Conservation (phyloP, 306 rosid genomes). For the Prunus armeniaca region DNA sequence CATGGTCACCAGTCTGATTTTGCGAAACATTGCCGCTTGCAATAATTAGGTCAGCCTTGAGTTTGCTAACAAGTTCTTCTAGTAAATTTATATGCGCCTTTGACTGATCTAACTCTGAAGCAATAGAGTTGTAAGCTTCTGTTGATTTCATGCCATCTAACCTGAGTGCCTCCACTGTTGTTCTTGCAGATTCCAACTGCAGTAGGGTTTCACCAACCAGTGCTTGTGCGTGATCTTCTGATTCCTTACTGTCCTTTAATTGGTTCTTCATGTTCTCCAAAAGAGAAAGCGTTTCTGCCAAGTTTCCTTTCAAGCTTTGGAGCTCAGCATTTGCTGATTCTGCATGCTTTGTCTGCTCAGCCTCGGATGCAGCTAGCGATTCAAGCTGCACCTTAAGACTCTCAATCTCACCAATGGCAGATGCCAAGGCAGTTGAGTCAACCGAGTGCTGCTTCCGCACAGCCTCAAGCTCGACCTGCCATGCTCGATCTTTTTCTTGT, state of each 20-base stretch:
- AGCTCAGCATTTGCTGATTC: constrained; percentile 57
- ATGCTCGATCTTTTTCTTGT: constrained; percentile 43
- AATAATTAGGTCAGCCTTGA: constrained; percentile 26
- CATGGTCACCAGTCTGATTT: constrained; percentile 13
- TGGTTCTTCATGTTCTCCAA: constrained; percentile 60
- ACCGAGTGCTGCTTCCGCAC: constrained; percentile 50
- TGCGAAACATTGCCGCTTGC: constrained; percentile 13
- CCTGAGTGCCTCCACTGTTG: constrained; percentile 52
- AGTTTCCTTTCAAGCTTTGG: constrained; percentile 53
- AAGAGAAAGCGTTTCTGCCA: constrained; percentile 61
- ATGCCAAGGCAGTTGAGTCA: constrained; percentile 54
- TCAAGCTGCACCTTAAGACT: constrained; percentile 70
- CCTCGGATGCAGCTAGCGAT: constrained; percentile 47
- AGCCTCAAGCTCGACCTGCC: constrained; percentile 53
- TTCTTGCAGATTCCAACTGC: constrained; percentile 70
- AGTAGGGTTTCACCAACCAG: constrained; percentile 52
- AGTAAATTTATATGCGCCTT: constrained; percentile 46
- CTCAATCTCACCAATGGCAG: constrained; percentile 63
- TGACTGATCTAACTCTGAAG: constrained; percentile 60
- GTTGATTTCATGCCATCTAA: constrained; percentile 48
- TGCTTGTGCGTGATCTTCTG: constrained; percentile 64
- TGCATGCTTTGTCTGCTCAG: constrained; percentile 37
- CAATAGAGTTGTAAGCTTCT: constrained; percentile 50
- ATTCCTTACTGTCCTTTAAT: constrained; percentile 47
- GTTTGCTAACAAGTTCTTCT: constrained; percentile 54